Percentiles rank a stretch among this genome's conserved stretches.
These are phyloP conservation scores for Tulasnella sp. DNA, from an alignment of 768 basidiomycete species.

Conservation along the genomic window DNA sequence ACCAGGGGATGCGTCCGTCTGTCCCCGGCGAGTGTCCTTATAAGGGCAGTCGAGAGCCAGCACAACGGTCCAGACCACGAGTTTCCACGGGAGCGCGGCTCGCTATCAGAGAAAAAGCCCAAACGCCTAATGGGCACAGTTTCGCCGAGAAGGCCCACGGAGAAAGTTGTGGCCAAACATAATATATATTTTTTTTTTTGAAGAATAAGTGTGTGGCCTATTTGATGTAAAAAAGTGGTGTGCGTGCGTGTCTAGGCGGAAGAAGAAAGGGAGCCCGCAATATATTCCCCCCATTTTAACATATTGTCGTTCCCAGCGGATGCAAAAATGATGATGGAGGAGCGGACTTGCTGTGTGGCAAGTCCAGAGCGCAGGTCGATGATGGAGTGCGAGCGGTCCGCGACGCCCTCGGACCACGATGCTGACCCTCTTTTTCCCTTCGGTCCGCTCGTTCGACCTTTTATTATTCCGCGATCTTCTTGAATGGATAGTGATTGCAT, in stretches of 20 bases:
- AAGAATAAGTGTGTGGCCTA: not conserved
- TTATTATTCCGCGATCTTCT: conserved; percentile 4
- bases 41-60: conserved; percentile 2
- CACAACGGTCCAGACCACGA: not conserved
- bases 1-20: not conserved
- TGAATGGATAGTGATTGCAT: not conserved
- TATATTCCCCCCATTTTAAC: not conserved
- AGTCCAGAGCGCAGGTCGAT: not conserved
- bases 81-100: not conserved
- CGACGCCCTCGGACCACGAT: not conserved
- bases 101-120: not conserved
- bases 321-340: not conserved
- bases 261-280: not conserved
- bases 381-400: not conserved
- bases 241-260: not conserved
- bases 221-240: not conserved
- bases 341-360: no score
- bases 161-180: not conserved
- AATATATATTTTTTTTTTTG: not conserved
- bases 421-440: not conserved
- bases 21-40: not conserved
- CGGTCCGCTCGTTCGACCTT: not conserved
- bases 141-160: not conserved
- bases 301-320: not conserved
- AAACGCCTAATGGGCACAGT: not conserved